Evolutionary conservation across 257 asterid genomes (phyloP), one percentile per base, ranked within the genome.

Genomic region (Cordia subcordata): DNA sequence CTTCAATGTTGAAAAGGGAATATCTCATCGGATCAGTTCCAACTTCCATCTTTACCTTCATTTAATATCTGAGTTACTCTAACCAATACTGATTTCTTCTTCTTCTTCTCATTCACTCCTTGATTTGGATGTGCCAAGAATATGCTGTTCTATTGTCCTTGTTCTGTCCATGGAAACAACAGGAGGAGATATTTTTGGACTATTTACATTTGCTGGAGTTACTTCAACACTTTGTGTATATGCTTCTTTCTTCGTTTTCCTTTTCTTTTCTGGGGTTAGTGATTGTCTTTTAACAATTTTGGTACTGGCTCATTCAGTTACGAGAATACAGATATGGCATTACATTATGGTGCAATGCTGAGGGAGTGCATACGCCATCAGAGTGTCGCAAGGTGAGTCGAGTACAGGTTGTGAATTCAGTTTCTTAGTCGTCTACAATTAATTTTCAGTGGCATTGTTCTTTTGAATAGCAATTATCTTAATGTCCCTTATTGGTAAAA

Each of bases 291-390:
- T 51, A 20, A 52, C 16, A 8, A 22, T 17, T 72, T 67, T 68
- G 16, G 17, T 61, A 0, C 66, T 69, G 57, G 57, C 42, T 27
- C 44, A 8, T 61, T 69, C 77, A 93, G 99, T 58, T 93, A 87
- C 53, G 99, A 81, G 56, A 77, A 83, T 64, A 62, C 73, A 21
- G 99, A 93, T 19, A 68, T 93, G 90, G 96, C 99, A 69, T 82
- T 93, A 74, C 97, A 89, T 57, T 93, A 89, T 64, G 99, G 99
- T 64, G 78, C 96, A 65, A 89, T 93, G 96, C 61, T 89, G 71
- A 85, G 96, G 82, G 99, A 93, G 63, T 93, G 99, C 85, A 93
- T 93, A 68, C 96, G 99, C 44, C 99, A 93, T 74, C 99, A 93
- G 75, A 85, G 78, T 70, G 94, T 89, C 72, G 99, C 99, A 37